Conservation (phyloP, 331 rosid species). For the Acacia pycnantha region DNA sequence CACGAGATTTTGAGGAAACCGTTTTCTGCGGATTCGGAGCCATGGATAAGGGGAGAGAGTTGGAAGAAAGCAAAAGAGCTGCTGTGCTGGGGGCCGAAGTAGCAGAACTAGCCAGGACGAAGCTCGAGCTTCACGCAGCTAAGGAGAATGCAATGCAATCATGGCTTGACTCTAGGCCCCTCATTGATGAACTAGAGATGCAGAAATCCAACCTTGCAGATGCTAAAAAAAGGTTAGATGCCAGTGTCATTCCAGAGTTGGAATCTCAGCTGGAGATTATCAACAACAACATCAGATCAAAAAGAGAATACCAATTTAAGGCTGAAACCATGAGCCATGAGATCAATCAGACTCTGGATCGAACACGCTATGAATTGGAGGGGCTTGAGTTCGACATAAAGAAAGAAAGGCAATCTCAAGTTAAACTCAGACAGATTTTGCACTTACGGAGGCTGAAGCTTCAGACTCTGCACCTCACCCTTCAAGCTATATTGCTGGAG, state of each 20-base stretch:
- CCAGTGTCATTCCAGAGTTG: constrained; percentile 23
- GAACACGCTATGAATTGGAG: constrained; percentile 33
- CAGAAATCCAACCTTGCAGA: constrained; percentile 41
- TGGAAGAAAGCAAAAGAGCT: constrained; percentile 18
- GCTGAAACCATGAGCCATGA: constrained; percentile 33
- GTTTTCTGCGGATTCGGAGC: neutral
- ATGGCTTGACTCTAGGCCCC: constrained; percentile 70
- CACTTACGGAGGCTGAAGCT: neutral
- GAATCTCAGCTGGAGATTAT: constrained; percentile 41
- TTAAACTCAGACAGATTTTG: neutral
- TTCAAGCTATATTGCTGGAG: constrained; percentile 47
- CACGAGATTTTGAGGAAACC: neutral
- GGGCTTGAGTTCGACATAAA: constrained; percentile 25
- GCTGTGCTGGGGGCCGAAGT: constrained; percentile 28
- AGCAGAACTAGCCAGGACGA: constrained; percentile 42
- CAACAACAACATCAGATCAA: constrained; percentile 33
- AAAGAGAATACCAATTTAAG: constrained; percentile 38
- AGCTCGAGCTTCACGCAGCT: constrained; percentile 45
- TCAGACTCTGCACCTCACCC: constrained; percentile 36
- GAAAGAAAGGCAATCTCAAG: constrained; percentile 26
- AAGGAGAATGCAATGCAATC: constrained; percentile 55
- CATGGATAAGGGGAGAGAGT: neutral
- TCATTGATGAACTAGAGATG: constrained; percentile 59
- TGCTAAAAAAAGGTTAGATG: constrained; percentile 24
- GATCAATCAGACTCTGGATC: constrained; percentile 37